Conservation (phyloP, 2,329 filamentous ascomycete genomes). For the Taxawa tesnikishii region DNA sequence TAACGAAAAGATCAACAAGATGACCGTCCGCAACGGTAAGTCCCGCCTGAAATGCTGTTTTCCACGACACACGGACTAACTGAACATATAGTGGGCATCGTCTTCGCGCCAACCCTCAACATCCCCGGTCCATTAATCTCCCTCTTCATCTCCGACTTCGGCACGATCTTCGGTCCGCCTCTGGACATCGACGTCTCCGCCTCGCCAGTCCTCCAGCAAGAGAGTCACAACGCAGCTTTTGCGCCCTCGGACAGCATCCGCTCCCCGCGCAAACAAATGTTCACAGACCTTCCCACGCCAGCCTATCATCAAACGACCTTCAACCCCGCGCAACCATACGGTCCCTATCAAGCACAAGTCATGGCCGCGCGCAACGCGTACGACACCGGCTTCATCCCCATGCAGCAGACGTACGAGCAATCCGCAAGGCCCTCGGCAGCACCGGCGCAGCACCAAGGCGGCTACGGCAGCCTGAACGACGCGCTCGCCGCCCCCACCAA, state of each 20-base stretch:
- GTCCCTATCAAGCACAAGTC: background rate
- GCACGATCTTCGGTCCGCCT: slow-evolving; percentile 66
- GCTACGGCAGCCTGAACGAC: slow-evolving; percentile 21
- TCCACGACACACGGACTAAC: slow-evolving; percentile 9
- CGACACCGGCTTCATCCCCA: slow-evolving; percentile 19
- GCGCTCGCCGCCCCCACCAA: slow-evolving; percentile 10
- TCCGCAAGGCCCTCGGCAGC: slow-evolving; percentile 14
- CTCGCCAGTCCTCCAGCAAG: slow-evolving; percentile 5
- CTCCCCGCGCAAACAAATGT: slow-evolving; percentile 53
- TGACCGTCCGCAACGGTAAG: slow-evolving; percentile 77
- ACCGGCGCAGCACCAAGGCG: no score
- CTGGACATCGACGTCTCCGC: slow-evolving; percentile 38
- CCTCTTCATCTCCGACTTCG: slow-evolving; percentile 82
- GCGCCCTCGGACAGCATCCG: slow-evolving; percentile 45
- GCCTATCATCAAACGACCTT: slow-evolving; percentile 2
- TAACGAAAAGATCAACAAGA: slow-evolving; percentile 84
- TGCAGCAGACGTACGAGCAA: slow-evolving; percentile 13
- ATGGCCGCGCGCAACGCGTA: background rate
- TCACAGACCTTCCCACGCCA: slow-evolving; percentile 53
- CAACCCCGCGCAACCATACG: background rate
- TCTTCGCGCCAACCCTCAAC: slow-evolving; percentile 94
- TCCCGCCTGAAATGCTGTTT: slow-evolving; percentile 1
- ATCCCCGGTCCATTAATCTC: slow-evolving; percentile 92
- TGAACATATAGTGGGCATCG: slow-evolving; percentile 61
- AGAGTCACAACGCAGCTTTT: slow-evolving; percentile 31